phyloP scores from a whole-genome alignment of 768 basidiomycete species.

The Boletus sensibilis region DNA sequence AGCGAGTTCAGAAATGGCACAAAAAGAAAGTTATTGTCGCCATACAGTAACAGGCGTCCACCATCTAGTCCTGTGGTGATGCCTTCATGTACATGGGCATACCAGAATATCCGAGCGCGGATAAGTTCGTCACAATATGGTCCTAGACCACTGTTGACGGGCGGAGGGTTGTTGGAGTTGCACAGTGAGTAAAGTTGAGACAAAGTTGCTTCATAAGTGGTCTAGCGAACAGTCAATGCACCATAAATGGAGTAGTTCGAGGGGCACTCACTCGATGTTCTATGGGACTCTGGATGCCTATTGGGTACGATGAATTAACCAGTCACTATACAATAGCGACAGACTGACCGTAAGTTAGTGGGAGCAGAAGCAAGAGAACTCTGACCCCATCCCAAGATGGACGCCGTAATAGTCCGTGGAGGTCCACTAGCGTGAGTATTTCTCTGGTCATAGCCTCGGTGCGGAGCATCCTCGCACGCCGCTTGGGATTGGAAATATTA shows the following conservation, averaged over 20 bases:
- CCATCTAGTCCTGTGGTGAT: conserved; percentile 79
- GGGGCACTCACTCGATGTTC: conserved; percentile 22
- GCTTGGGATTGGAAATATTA: conserved; percentile 36
- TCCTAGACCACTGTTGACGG: conserved; percentile 48
- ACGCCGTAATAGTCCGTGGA: conserved; percentile 71
- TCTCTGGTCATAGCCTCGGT: conserved; percentile 73
- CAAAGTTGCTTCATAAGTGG: conserved; percentile 77
- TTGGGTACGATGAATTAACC: conserved; percentile 7
- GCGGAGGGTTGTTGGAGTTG: conserved; percentile 45
- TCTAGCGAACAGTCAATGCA: conserved; percentile 35
- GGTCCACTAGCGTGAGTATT: conserved; percentile 77
- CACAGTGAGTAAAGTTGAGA: conserved; percentile 82
- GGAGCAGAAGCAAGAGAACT: conserved; percentile 72
- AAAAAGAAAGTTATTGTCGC: not conserved
- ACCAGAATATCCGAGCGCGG: conserved; percentile 86
- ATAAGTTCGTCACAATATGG: conserved; percentile 59
- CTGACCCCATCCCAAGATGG: conserved; percentile 88
- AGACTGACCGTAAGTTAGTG: conserved; percentile 76
- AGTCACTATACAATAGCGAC: not conserved
- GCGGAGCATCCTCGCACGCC: conserved; percentile 49
- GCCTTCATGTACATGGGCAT: conserved; percentile 82
- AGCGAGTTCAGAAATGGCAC: conserved; percentile 1
- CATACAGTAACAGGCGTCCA: conserved; percentile 80
- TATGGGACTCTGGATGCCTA: conserved; percentile 29
- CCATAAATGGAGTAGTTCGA: not conserved